Evolutionary conservation across 805 yeast species (phyloP).

Genomic region (Nakazawaea siamensis): DNA sequence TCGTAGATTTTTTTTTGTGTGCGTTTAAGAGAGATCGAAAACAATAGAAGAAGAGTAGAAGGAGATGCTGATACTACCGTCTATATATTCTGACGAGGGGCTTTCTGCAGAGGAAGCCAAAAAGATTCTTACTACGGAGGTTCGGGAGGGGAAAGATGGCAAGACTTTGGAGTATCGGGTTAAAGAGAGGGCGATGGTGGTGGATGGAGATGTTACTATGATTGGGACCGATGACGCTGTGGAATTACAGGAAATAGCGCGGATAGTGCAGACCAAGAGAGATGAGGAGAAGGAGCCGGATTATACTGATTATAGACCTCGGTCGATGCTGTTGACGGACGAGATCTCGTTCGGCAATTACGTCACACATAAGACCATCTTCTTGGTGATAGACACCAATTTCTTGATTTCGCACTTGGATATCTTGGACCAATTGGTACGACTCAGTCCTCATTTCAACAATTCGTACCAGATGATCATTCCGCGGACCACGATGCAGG

Average conservation of each 20-base stretch:
- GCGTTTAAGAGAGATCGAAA: too few species aligned
- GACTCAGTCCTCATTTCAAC: conserved; percentile 29
- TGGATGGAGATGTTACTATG: conserved; percentile 1
- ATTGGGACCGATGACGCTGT: conserved; percentile 5
- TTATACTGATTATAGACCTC: too few species aligned
- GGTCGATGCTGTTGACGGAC: too few species aligned
- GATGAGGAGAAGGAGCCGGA: too few species aligned
- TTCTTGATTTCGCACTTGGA: conserved; percentile 64
- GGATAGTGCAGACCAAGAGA: background rate
- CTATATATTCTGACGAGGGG: conserved; percentile 8
- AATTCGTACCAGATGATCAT: conserved; percentile 42
- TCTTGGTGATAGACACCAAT: conserved; percentile 75
- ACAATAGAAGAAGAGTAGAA: too few species aligned
- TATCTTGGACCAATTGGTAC: conserved; percentile 44
- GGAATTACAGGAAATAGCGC: conserved; percentile 3
- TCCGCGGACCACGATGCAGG: conserved; percentile 65
- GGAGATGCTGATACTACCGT: conserved; percentile 1
- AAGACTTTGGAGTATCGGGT: conserved; percentile 2
- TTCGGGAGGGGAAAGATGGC: background rate
- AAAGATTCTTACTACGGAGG: conserved; percentile 4
- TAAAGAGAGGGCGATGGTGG: conserved; percentile 1
- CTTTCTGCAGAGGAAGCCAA: conserved; percentile 1
- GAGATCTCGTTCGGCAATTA: too few species aligned
- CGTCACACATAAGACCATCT: conserved; percentile 10
- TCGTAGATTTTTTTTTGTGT: background rate